These are phyloP conservation scores for Lithospermum erythrorhizon DNA, from an alignment of 257 asterid species.

Conservation along the genomic window DNA sequence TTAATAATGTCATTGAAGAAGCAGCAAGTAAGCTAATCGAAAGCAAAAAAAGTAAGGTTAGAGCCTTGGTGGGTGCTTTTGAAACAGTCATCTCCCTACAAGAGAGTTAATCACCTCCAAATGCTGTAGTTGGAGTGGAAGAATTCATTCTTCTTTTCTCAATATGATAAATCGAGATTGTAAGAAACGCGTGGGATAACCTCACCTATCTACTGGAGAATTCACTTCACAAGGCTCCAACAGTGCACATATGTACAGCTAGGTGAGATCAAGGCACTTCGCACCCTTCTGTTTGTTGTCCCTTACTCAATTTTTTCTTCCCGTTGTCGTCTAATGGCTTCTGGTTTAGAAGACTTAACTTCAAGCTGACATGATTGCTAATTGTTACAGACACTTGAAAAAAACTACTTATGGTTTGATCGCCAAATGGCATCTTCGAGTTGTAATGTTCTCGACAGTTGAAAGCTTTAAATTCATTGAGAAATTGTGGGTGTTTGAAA, in stretches of 20 bases:
- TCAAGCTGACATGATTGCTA: not conserved
- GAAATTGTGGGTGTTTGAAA: too few species aligned
- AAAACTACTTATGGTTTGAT: too few species aligned
- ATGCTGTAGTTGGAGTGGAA: not conserved
- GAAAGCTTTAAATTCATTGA: too few species aligned
- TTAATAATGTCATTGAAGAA: conserved; percentile 25
- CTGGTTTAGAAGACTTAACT: not conserved
- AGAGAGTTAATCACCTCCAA: conserved; percentile 4
- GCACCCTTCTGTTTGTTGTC: not conserved
- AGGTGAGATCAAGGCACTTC: not conserved
- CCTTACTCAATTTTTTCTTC: not conserved
- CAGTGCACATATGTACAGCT: not conserved
- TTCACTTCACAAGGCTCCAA: too few species aligned
- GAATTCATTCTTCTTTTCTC: not conserved
- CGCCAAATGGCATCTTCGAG: not conserved
- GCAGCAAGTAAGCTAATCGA: conserved; percentile 17
- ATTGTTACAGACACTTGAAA: too few species aligned
- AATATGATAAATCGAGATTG: not conserved
- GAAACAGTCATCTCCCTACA: conserved; percentile 33
- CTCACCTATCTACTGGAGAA: too few species aligned
- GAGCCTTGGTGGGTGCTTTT: conserved; percentile 41
- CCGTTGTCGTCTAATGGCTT: not conserved
- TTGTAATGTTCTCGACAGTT: not conserved
- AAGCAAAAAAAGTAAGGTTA: conserved; percentile 28
- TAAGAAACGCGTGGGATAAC: too few species aligned